Conservation (phyloP, 768 basidiomycete genomes). For the Phlebiopsis flavidoalba region DNA sequence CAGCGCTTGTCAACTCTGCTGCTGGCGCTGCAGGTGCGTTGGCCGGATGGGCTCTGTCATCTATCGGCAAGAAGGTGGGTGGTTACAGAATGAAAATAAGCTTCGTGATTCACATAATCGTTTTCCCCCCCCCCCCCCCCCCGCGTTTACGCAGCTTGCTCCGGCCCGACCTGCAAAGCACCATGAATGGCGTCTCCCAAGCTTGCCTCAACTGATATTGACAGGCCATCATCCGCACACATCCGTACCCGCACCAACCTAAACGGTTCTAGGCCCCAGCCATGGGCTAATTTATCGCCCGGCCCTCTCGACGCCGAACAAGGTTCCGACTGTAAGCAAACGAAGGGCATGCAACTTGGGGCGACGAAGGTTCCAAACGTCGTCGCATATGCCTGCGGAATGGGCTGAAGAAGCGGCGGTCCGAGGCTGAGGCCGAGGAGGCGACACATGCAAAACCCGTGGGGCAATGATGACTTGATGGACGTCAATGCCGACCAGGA, state of each 20-base stretch:
- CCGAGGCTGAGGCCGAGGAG: conserved; percentile 33
- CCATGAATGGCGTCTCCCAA: conserved; percentile 38
- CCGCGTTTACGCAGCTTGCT: conserved; percentile 55
- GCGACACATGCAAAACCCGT: conserved; percentile 36
- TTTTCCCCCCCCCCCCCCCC: too few species aligned
- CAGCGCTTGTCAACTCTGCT: conserved; percentile 72
- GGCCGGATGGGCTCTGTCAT: conserved; percentile 96
- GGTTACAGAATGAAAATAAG: neutral
- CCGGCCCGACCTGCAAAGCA: conserved; percentile 68
- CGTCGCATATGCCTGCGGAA: conserved; percentile 36
- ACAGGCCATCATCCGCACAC: conserved; percentile 43
- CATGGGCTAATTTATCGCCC: conserved; percentile 2
- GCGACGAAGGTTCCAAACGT: conserved; percentile 58
- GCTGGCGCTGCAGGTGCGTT: conserved; percentile 89
- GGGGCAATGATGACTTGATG: conserved; percentile 81
- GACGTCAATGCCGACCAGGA: conserved; percentile 91
- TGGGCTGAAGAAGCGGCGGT: conserved; percentile 13
- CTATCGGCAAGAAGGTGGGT: conserved; percentile 73
- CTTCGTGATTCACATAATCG: neutral
- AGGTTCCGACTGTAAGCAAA: conserved; percentile 22
- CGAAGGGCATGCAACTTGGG: conserved; percentile 69
- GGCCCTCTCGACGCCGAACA: conserved; percentile 21
- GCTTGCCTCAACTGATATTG: conserved; percentile 23
- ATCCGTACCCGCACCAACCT: conserved; percentile 20
- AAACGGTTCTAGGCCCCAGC: conserved; percentile 4